Percentiles rank a stretch among this genome's conserved stretches.
Evolutionary conservation across 768 basidiomycete genomes (phyloP).

Genomic region (Suillus clintonianus): DNA sequence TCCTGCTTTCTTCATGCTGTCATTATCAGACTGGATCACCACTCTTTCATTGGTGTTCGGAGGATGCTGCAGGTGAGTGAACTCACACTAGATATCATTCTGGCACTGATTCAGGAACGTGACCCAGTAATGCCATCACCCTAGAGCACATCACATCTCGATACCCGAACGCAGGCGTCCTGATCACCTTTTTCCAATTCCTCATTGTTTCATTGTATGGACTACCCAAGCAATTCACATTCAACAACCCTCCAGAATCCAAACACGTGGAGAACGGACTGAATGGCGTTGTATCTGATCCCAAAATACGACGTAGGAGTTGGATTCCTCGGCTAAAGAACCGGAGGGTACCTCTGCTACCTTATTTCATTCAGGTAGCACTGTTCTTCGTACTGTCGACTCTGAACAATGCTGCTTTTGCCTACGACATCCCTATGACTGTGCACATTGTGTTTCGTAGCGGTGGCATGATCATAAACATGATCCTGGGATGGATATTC

Average conservation of each 20-base stretch:
- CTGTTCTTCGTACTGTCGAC: slow-evolving; percentile 80
- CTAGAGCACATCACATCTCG: slow-evolving; percentile 71
- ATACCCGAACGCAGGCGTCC: slow-evolving; percentile 71
- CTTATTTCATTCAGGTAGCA: slow-evolving; percentile 79
- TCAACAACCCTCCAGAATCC: slow-evolving; percentile 8
- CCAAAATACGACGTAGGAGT: slow-evolving; percentile 3
- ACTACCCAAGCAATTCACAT: slow-evolving; percentile 60
- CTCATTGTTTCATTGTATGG: slow-evolving; percentile 73
- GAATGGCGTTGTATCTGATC: background rate
- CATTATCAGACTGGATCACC: slow-evolving; percentile 50
- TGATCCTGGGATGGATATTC: slow-evolving; percentile 75
- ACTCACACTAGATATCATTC: slow-evolving; percentile 2
- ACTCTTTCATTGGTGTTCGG: slow-evolving; percentile 81
- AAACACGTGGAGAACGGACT: slow-evolving; percentile 35
- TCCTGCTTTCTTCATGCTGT: slow-evolving; percentile 13
- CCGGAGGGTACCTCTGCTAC: slow-evolving; percentile 66
- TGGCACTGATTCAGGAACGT: background rate
- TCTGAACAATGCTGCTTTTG: slow-evolving; percentile 92
- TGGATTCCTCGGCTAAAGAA: slow-evolving; percentile 53
- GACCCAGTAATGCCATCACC: slow-evolving; percentile 73
- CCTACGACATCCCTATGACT: slow-evolving; percentile 82
- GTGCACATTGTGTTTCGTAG: slow-evolving; percentile 95
- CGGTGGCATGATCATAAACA: slow-evolving; percentile 82
- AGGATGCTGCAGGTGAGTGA: slow-evolving; percentile 77
- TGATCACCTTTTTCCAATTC: slow-evolving; percentile 90